Evolutionary conservation across 2,329 filamentous ascomycete genomes (phyloP), one percentile per base, ranked within the genome.

Genomic region (Madurella mycetomatis): DNA sequence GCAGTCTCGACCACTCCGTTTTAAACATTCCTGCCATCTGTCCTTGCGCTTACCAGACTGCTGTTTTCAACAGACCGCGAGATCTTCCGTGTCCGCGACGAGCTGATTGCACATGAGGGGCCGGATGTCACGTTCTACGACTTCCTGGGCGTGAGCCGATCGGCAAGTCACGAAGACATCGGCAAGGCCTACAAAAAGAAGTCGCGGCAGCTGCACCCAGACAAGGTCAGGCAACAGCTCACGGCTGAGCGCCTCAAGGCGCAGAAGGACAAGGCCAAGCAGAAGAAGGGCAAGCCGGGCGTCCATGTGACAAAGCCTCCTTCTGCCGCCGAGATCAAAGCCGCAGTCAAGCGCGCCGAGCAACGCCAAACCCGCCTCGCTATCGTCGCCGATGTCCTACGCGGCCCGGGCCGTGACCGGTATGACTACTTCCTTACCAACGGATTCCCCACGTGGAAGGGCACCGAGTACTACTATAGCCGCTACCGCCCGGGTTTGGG

Each of bases 401-500:
- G 88, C 64, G 90, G 92, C 1, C 77, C 87, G 2, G 82, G 82
- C 51, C 83, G 94, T 60, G 88, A 90, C 63, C 87, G 94, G 60
- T 99, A 99, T 73, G 92, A 99, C 70, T 87, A 96, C 72, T 99
- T 97, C 76, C 74, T 97, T 57, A 75, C 77, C 70, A 91, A 97
- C 72, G 94, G 94, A 58, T 99, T 99, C 76, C 94, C 94, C 32
- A 84, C 83, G 53, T 99, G 94, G 94, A 92, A 92, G 76, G 94
- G 94, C 55, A 96, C 92, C 43, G 92, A 94, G 59, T 99, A 99
- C 81, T 99, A 97, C 80, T 99, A 99, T 77, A 85, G 85, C 65
- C 86, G 94, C 54, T 96, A 92, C 80, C 84, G 94, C 17, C 94
- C 94, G 1, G 94, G 94, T 9, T 77, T 97, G 43, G 90, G 90